A percentile compares a stretch with the other conserved stretches of the same genome.
phyloP scores from a whole-genome alignment of 768 basidiomycete genomes.

The Fomitopsis pulvina region DNA sequence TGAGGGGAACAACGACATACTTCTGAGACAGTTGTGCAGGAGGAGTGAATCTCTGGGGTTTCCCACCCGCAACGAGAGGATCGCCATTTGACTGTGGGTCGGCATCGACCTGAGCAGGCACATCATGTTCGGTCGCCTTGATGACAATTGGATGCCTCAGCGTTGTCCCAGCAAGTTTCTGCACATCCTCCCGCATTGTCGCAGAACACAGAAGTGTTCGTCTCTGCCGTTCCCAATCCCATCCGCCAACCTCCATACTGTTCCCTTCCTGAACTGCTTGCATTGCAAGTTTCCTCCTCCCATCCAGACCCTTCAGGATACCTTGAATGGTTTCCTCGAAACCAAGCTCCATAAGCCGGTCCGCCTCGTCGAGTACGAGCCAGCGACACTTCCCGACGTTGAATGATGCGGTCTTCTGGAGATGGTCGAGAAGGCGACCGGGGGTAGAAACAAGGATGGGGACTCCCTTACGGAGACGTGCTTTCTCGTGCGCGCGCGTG shows the following conservation, averaged over 20 bases:
- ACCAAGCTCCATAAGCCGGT: slow-evolving; percentile 95
- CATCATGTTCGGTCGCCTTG: slow-evolving; percentile 53
- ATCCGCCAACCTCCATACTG: slow-evolving; percentile 69
- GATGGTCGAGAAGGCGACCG: slow-evolving; percentile 89
- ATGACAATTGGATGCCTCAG: slow-evolving; percentile 77
- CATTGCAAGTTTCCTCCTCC: slow-evolving; percentile 64
- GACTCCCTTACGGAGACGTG: slow-evolving; percentile 86
- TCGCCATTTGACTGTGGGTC: slow-evolving; percentile 13
- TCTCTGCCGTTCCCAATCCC: slow-evolving; percentile 76
- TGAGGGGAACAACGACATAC: slow-evolving; percentile 84
- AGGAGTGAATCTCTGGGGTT: slow-evolving; percentile 71
- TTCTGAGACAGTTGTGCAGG: slow-evolving; percentile 92
- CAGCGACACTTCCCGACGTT: slow-evolving; percentile 91
- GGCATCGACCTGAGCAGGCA: slow-evolving; percentile 6
- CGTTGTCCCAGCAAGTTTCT: slow-evolving; percentile 82
- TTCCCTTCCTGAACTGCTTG: slow-evolving; percentile 63
- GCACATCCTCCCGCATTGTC: slow-evolving; percentile 92
- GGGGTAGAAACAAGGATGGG: slow-evolving; percentile 96
- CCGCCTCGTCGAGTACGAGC: slow-evolving; percentile 96
- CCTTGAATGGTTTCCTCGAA: slow-evolving; percentile 94
- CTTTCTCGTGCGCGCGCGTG: slow-evolving; percentile 92
- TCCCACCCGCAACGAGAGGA: slow-evolving; percentile 15
- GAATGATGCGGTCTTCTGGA: slow-evolving; percentile 92
- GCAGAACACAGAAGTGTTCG: slow-evolving; percentile 94
- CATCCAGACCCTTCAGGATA: slow-evolving; percentile 83